Conservation (phyloP, 2,329 filamentous ascomycete species). For the Chaetomium globosum region DNA sequence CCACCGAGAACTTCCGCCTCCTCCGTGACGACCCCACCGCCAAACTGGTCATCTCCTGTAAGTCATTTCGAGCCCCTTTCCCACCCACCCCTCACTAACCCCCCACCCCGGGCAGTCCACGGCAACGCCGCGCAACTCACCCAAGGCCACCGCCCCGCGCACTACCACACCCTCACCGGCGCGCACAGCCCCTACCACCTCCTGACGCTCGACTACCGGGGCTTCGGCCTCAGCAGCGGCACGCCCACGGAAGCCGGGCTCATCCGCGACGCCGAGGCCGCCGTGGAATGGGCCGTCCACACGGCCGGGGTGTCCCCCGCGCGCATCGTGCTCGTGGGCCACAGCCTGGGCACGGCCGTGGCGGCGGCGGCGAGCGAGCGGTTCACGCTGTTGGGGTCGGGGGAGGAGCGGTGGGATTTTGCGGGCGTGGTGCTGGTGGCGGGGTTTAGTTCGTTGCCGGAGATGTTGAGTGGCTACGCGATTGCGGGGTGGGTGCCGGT, state of each 20-base stretch:
- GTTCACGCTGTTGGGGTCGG: conserved; percentile 51
- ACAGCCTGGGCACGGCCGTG: conserved; percentile 87
- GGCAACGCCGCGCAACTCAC: conserved; percentile 86
- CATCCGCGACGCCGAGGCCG: conserved; percentile 73
- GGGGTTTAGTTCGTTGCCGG: conserved; percentile 73
- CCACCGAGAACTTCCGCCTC: conserved; percentile 61
- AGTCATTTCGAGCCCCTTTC: conserved; percentile 33
- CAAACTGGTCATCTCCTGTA: conserved; percentile 65
- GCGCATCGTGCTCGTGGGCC: conserved; percentile 79
- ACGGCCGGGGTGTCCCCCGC: conserved; percentile 65
- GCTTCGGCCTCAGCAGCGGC: conserved; percentile 82
- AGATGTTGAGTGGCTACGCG: conserved; percentile 74
- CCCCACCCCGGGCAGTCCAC: conserved; percentile 32
- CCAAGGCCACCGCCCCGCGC: conserved; percentile 73
- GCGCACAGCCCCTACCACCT: conserved; percentile 72
- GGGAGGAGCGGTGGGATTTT: conserved; percentile 58
- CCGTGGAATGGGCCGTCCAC: conserved; percentile 72
- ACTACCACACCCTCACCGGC: conserved; percentile 75
- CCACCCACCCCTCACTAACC: conserved; percentile 9
- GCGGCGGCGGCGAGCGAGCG: conserved; percentile 72
- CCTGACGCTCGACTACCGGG: conserved; percentile 87
- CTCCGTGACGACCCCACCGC: conserved; percentile 65
- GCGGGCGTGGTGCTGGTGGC: conserved; percentile 79
- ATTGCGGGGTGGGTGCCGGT: conserved; percentile 78
- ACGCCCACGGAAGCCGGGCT: conserved; percentile 77